Evolutionary conservation across 108 stramenopile species (phyloP), one percentile per base, ranked within the genome.

Genomic region (Nitzschia sp.): DNA sequence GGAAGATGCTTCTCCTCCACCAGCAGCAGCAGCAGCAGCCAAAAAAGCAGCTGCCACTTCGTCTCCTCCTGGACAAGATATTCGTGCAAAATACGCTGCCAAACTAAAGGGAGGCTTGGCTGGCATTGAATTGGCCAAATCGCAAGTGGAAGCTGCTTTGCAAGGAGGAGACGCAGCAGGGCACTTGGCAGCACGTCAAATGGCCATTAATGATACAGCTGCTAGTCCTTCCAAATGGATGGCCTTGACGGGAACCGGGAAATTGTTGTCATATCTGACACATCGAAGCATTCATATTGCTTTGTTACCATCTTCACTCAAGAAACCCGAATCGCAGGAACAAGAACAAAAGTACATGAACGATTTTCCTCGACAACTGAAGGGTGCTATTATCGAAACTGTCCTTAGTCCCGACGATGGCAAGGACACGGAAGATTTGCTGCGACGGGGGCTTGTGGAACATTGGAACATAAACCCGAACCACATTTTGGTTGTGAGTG

Each of bases 61-160:
- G 53, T 50, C 75, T 43, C 19, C 41, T 48, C 24, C 57, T n/a
- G 61, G 53, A 17, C 14, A 53, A 37, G 92, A 94, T 53, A 73
- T 90, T 34, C 81, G 93, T 61, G 79, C 84, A 42, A 93, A 93
- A 63, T 93, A 93, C 63, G 86, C 89, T 52, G 19, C 71, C 26
- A 88, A 86, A 57, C 69, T 86, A 15, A 76, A 85, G 24, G 88
- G 85, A 46, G 86, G 91, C 10, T 54, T 91, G 7, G 80, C 86
- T 22, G 91, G 86, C 26, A 60, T 89, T 19, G 88, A 94, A 69
- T 57, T 82, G 34, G 83, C 79, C 52, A 93, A 93, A 29, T 76
- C 60, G 10, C 79, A 88, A 75, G 76, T 73, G 14, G 86, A 80
- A 44, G 79, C 84, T 19, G 63, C 65, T 10, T 41, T 76, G 44